Base-by-base conservation (phyloP, 108 stramenopile species). In the Stephanodiscus minutulus region DNA sequence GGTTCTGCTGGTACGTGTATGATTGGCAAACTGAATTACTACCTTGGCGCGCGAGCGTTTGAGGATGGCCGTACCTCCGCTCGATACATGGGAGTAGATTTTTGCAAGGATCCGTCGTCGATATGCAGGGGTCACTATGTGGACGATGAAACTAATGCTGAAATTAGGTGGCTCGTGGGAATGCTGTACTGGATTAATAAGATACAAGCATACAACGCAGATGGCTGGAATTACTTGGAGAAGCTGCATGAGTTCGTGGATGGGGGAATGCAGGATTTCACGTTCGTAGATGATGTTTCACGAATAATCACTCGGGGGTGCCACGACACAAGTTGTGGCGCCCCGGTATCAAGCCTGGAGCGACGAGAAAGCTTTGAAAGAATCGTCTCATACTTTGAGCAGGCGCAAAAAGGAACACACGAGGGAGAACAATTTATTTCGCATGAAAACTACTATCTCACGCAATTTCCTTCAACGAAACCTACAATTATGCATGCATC, bases 11-110 rank as follows among this genome's bases (percentile, higher is more conserved):
- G 80, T 2, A 72, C 71, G 1, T 81, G 80, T 20, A 63, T 54
- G 33, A 60, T 81, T 37, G 80, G 80, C 24, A 76, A 76, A 25
- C 31, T 81, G 20, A 81, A 81, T 36, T 72, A 81, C 37, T 81
- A 55, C 48, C 62, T 81, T 35, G 80, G 80, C 4, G 63, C 29
- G 46, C 18, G 48, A 27, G 73, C 79, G 37, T 8, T 17, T 28
- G 41, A 76, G 21, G 74, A 77, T 18, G 70, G 70, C 27, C 76
- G 76, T 31, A 54, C 52, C 11, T 57, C 67, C 54, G 66, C 48
- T 12, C 70, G 77, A 20, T 81, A 81, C 41, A 29, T n/a, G 43
- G 61, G 65, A 3, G 6, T 76, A 9, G 80, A 81, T 37, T 81
- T 81, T 39, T 81, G 80, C 47, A 76, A 81, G 56, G 72, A 76